These are phyloP conservation scores for Cymbidium sinense DNA, from an alignment of 106 monocot species.

Conservation along the genomic window DNA sequence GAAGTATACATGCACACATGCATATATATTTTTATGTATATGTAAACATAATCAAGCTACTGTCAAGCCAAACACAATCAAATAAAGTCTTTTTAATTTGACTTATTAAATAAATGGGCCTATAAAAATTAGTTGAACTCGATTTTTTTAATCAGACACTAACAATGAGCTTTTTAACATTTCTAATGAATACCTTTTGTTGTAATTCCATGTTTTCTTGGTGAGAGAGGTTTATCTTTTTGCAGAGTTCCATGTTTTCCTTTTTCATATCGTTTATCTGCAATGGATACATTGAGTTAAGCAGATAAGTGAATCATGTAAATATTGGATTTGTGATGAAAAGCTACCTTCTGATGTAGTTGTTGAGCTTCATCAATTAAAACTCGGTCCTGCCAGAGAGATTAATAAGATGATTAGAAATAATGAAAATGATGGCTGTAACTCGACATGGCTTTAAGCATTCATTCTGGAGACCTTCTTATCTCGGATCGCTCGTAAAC, in stretches of 20 bases:
- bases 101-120: too few relatives aligned
- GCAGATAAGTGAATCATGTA: background rate
- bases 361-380: slow-evolving; percentile 48
- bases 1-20: too few relatives aligned
- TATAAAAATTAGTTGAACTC: too few relatives aligned
- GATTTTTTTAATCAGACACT: too few relatives aligned
- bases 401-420: background rate
- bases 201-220: slow-evolving; percentile 30
- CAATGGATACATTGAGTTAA: background rate
- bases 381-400: slow-evolving; percentile 30
- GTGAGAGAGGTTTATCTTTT: slow-evolving; percentile 13
- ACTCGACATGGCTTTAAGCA: background rate
- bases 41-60: too few relatives aligned
- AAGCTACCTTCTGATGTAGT: slow-evolving; percentile 41
- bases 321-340: background rate
- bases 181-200: slow-evolving; percentile 5
- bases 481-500: slow-evolving; percentile 8
- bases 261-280: slow-evolving; percentile 24
- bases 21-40: too few relatives aligned
- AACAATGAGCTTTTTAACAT: too few relatives aligned
- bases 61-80: too few relatives aligned
- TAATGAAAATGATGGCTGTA: background rate
- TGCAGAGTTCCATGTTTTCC: slow-evolving; percentile 29
- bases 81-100: too few relatives aligned
- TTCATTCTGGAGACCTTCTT: slow-evolving; percentile 14